A percentile compares a stretch with the other conserved stretches of the same genome.
Evolutionary conservation across 2,329 filamentous ascomycete genomes (phyloP).

Genomic region (Gremmenia infestans): DNA sequence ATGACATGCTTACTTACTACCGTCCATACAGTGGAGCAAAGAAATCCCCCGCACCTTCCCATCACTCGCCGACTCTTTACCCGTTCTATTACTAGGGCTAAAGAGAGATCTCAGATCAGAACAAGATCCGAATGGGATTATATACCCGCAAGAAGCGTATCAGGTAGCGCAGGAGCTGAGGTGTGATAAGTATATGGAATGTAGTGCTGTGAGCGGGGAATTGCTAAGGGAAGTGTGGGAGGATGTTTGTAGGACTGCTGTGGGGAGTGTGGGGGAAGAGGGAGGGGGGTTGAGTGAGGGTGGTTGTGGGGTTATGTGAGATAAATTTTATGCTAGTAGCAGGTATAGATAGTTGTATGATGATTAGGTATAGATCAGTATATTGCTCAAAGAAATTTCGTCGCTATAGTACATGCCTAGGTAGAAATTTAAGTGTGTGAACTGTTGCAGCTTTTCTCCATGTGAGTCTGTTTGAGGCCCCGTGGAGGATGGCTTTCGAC

Average conservation of each 20-base stretch:
- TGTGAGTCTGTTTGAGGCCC: no score
- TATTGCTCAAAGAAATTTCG: no score
- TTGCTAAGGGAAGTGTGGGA: slow-evolving; percentile 53
- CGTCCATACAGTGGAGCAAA: slow-evolving; percentile 48
- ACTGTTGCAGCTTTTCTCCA: no score
- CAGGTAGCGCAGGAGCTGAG: slow-evolving; percentile 52
- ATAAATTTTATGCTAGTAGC: neutral
- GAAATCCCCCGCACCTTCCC: slow-evolving; percentile 46
- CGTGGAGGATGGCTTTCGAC: no score
- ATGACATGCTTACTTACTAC: neutral
- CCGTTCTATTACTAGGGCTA: slow-evolving; percentile 53
- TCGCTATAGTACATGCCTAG: no score
- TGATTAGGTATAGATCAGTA: no score
- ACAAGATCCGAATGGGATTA: slow-evolving; percentile 53
- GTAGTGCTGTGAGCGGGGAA: slow-evolving; percentile 56
- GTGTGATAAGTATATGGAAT: slow-evolving; percentile 60
- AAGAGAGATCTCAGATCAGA: slow-evolving; percentile 56
- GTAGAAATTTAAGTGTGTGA: no score
- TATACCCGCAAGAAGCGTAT: slow-evolving; percentile 58
- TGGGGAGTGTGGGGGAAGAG: slow-evolving; percentile 40
- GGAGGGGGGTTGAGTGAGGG: slow-evolving; percentile 48
- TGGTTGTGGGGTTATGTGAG: slow-evolving; percentile 48
- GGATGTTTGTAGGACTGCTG: slow-evolving; percentile 54
- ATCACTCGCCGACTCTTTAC: slow-evolving; percentile 38
- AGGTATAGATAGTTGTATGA: neutral